Percentiles rank a stretch among this genome's conserved stretches.
These are phyloP conservation scores for Lenwebbia sp. DNA, from an alignment of 345 rosid species.

Conservation along the genomic window DNA sequence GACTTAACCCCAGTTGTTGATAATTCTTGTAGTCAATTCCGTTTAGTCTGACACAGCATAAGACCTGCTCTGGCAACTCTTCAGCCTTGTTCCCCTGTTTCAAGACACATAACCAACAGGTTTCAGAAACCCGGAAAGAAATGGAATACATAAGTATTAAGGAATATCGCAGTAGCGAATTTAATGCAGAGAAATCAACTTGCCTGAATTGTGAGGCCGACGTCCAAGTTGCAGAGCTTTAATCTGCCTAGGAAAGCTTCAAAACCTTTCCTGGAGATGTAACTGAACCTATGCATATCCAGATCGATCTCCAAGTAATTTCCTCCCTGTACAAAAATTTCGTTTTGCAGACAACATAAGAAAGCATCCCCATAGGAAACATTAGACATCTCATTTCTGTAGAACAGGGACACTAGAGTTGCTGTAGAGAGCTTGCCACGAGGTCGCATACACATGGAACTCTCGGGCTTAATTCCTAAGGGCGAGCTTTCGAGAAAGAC, in stretches of 20 bases:
- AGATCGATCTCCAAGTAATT: slow-evolving; percentile 86
- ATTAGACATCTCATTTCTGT: background rate
- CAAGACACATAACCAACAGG: background rate
- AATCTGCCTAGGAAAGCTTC: slow-evolving; percentile 75
- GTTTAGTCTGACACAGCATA: slow-evolving; percentile 71
- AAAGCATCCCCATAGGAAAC: background rate
- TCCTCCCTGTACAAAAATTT: slow-evolving; percentile 52
- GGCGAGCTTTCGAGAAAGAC: background rate
- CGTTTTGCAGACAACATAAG: background rate
- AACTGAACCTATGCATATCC: slow-evolving; percentile 96
- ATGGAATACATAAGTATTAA: too few relatives aligned
- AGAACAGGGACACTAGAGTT: background rate
- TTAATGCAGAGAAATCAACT: background rate
- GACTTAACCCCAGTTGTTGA: slow-evolving; percentile 43
- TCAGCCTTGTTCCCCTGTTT: slow-evolving; percentile 79
- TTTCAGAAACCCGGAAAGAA: slow-evolving; percentile 1
- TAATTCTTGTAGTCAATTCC: slow-evolving; percentile 67
- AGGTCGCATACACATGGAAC: background rate
- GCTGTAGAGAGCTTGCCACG: background rate
- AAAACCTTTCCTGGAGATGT: slow-evolving; percentile 84
- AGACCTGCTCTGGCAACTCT: slow-evolving; percentile 88
- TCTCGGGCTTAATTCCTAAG: background rate
- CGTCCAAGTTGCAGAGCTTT: slow-evolving; percentile 64
- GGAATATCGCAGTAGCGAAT: background rate
- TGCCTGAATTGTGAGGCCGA: slow-evolving; percentile 96